These are phyloP conservation scores for Trichoderma erinaceum DNA, from an alignment of 495 filamentous ascomycete species.

Conservation along the genomic window DNA sequence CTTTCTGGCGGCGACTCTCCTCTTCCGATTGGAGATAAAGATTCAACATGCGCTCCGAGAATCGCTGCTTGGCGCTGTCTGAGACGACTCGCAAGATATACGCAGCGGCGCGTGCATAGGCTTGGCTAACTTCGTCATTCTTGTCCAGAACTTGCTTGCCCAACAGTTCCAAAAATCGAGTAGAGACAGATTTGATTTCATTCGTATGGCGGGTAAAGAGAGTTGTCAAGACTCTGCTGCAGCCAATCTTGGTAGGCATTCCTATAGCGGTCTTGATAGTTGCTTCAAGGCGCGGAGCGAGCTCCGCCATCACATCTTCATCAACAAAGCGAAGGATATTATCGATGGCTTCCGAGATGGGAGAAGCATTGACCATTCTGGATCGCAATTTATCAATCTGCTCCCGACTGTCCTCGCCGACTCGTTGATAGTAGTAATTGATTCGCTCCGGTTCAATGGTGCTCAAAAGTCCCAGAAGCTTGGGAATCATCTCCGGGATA, in stretches of 20 bases:
- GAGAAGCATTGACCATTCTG: conserved; percentile 72
- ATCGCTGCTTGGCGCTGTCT: conserved; percentile 60
- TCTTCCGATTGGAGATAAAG: conserved; percentile 80
- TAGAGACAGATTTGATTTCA: conserved; percentile 69
- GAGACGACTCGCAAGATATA: conserved; percentile 74
- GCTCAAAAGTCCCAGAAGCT: conserved; percentile 71
- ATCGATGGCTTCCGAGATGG: conserved; percentile 90
- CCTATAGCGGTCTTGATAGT: conserved; percentile 81
- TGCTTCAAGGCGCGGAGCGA: conserved; percentile 64
- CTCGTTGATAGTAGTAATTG: conserved; percentile 88
- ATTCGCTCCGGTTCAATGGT: conserved; percentile 79
- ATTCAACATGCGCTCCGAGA: conserved; percentile 56
- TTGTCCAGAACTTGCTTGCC: conserved; percentile 76
- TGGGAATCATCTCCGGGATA: conserved; percentile 72
- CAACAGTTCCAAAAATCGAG: conserved; percentile 68
- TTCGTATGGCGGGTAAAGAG: conserved; percentile 71
- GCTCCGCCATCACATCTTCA: conserved; percentile 60
- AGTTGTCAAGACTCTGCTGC: conserved; percentile 77
- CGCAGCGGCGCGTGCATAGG: conserved; percentile 78
- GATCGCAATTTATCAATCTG: conserved; percentile 80
- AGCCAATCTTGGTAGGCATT: conserved; percentile 88
- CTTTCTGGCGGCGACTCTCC: conserved; percentile 60
- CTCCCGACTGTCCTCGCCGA: conserved; percentile 77
- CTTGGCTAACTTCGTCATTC: conserved; percentile 82
- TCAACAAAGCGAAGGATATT: conserved; percentile 83